Base-by-base conservation (phyloP, 2,329 filamentous ascomycete species). In the Taxawa tesnikishii region DNA sequence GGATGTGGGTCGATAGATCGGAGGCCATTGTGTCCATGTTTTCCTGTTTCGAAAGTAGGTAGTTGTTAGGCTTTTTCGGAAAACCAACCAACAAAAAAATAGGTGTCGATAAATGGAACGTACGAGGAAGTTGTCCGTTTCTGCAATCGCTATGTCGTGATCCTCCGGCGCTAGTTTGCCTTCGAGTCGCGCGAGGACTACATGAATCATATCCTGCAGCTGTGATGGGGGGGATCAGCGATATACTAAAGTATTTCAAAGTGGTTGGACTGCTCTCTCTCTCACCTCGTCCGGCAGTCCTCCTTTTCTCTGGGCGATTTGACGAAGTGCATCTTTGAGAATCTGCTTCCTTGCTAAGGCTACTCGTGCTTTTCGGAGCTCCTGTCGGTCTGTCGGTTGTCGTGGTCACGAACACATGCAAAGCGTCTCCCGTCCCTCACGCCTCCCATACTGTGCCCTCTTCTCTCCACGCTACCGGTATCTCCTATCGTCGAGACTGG, bases 131-230 rank as follows among this genome's bases (percentile, higher is more conserved):
- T 46, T 45, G 2, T 50, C 45, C 2, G 58, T 37, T 38, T 65
- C 61, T 15, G 48, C 49, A 5, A 49, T 39, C 3, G 65, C 47
- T 5, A 65, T 46, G 1, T 54, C 50, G 8, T 48, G 47, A 32
- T 66, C 62, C 9, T 50, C 38, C 4, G 40, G 31, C 0, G 51
- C 36, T 6, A 65, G 41, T 9, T 53, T 48, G 26, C 51, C 52
- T 12, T 49, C 51, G 7, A 65, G 48, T 25, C 53, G 49, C 0
- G 62, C 59, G 8, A 51, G 51, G 4, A 59, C 45, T 6, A 62
- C 49, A n/a, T 59, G 56, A 17, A 61, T 58, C 4, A 58, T 45
- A 29, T 61, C 47, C 41, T 58, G 55, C 2, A 67, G 46, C 43
- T 59, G 25, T 15, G 11, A 24, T 11, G 15, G 10, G 24, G 28